phyloP scores from a whole-genome alignment of 2,329 filamentous ascomycete genomes.

The Colletotrichum destructivum region DNA sequence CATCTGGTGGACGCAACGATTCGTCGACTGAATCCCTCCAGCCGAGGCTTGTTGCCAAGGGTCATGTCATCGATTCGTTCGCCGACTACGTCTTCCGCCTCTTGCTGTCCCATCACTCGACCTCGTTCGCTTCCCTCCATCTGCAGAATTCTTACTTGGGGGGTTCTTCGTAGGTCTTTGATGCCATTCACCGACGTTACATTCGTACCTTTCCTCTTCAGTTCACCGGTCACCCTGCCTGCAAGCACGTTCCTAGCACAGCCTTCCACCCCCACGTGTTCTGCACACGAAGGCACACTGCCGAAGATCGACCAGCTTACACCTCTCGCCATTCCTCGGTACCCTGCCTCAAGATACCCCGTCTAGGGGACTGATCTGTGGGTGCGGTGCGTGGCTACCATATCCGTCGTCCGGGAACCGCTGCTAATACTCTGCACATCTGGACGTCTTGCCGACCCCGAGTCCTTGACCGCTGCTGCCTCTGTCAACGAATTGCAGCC shows the following conservation, averaged over 20 bases:
- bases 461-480: conserved; percentile 19
- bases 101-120: not conserved
- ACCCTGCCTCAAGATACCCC: conserved; percentile 15
- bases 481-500: conserved; percentile 11
- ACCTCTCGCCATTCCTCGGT: conserved; percentile 1
- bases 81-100: conserved; percentile 2
- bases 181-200: not conserved
- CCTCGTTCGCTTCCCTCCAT: conserved; percentile 6
- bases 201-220: not conserved
- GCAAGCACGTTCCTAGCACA: conserved; percentile 13
- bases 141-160: not conserved
- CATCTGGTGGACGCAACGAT: conserved; percentile 22
- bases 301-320: conserved; percentile 10
- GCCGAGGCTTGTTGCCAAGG: conserved; percentile 23
- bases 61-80: conserved; percentile 18
- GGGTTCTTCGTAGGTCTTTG: not conserved
- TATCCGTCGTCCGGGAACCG: conserved; percentile 8
- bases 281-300: no score
- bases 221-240: conserved; percentile 7
- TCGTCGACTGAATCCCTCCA: conserved; percentile 14
- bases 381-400: not conserved
- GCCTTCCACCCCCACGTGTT: not conserved
- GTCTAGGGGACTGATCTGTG: conserved; percentile 5
- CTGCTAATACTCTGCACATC: conserved; percentile 16
- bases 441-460: conserved; percentile 23